Evolutionary conservation across 768 basidiomycete genomes (phyloP), one percentile per base, ranked within the genome.

Genomic region (Tulasnella sp.): DNA sequence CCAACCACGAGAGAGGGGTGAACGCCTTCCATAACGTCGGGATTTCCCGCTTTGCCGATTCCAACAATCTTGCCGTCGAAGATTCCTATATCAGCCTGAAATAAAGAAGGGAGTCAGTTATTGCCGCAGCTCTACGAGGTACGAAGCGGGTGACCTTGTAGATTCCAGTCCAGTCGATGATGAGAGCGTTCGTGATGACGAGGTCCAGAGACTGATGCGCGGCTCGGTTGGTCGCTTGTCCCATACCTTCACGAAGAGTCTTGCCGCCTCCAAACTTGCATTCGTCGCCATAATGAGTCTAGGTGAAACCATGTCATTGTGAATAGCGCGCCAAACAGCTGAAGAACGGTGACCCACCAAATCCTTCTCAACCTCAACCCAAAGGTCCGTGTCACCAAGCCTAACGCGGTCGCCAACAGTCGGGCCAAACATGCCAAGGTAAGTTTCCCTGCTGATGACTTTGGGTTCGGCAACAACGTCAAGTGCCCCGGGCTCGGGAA

Each of bases 31-130:
- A 98, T 98, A 75, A 93, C 87, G 82, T 98, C 95, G 3, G 95
- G 96, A 83, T 99, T 99, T 0, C 98, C 98, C 11, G 95, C 94
- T 84, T 99, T 99, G n/a, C 97, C 98, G 74, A 99, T 92, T 0
- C 93, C 95, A 16, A 86, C 87, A 79, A 99, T 98, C 48, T 85
- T 81, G 0, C 96, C 96, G 76, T 89, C 83, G 84, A 92, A 95
- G 77, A 99, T 88, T 37, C 98, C 97, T 73, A 99, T 94, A 82
- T 99, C 98, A 26, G 97, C 97, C 94, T 98, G 82, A 2, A 39
- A 37, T 15, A 10, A 16, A 18, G 32, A 23, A 74, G 55, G 32
- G 29, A 67, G 26, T 67, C 61, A 55, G 55, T 32, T 10, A 40
- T 67, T n/a, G 5, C n/a, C 32, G 44, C n/a, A 79, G n/a, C 9